phyloP scores from a whole-genome alignment of 192 early-diverging fungal species.

The Backusella tuberculispora region DNA sequence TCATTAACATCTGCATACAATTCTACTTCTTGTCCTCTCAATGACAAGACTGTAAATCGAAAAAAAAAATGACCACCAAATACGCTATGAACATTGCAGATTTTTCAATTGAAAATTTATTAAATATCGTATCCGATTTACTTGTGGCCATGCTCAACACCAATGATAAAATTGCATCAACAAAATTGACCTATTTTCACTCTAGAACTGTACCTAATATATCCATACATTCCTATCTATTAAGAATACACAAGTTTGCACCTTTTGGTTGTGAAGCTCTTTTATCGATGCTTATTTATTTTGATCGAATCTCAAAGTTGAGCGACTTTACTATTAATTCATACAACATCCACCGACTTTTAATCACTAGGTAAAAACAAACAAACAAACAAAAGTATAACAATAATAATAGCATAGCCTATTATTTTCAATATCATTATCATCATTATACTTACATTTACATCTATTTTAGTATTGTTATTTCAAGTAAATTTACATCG shows the following conservation, averaged over 20 bases:
- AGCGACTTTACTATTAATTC: slow-evolving; percentile 63
- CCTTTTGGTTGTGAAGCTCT: slow-evolving; percentile 68
- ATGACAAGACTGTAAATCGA: not conserved
- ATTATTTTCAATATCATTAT: too few species aligned
- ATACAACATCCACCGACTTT: slow-evolving; percentile 70
- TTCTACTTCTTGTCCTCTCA: not conserved
- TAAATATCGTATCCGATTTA: slow-evolving; percentile 51
- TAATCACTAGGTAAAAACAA: slow-evolving; percentile 54
- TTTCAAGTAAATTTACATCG: slow-evolving; percentile 72
- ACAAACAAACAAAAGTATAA: not conserved
- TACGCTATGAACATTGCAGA: slow-evolving; percentile 44
- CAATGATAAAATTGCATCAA: slow-evolving; percentile 48
- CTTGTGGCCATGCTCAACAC: slow-evolving; percentile 52
- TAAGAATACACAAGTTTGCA: slow-evolving; percentile 69
- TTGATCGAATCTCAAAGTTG: slow-evolving; percentile 63
- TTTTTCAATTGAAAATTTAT: slow-evolving; percentile 48
- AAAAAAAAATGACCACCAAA: not conserved
- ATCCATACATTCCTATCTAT: slow-evolving; percentile 65
- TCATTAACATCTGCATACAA: not conserved
- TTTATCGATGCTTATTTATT: slow-evolving; percentile 69
- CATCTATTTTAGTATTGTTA: slow-evolving; percentile 51
- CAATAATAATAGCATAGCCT: not conserved
- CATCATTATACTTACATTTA: not conserved
- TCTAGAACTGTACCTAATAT: slow-evolving; percentile 71
- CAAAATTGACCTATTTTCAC: slow-evolving; percentile 66